Percentiles rank a stretch among this genome's conserved stretches.
phyloP scores from a whole-genome alignment of 768 basidiomycete genomes.

The Kwoniella europaea region DNA sequence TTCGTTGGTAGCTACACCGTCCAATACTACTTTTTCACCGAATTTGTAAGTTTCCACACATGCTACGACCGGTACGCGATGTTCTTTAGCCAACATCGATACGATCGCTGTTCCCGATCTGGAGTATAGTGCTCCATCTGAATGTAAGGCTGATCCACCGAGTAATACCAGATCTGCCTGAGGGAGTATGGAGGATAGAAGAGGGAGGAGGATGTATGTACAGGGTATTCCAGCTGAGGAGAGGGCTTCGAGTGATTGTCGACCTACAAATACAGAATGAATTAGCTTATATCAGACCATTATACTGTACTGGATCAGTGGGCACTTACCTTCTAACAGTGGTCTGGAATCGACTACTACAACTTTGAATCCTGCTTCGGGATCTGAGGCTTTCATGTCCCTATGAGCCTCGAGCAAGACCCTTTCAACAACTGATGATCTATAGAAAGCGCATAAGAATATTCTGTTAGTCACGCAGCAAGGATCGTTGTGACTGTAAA shows the following conservation, averaged over 20 bases:
- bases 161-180: conserved; percentile 83
- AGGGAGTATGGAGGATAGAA: conserved; percentile 65
- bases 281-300: not conserved
- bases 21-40: conserved; percentile 86
- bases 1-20: conserved; percentile 95
- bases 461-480: no score
- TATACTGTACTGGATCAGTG: not conserved
- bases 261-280: conserved; percentile 64
- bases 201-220: conserved; percentile 89
- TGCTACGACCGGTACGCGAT: conserved; percentile 89
- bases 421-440: conserved; percentile 93
- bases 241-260: conserved; percentile 73
- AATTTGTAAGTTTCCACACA: conserved; percentile 99
- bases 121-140: conserved; percentile 92
- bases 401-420: conserved; percentile 72
- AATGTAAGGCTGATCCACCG: conserved; percentile 91
- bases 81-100: conserved; percentile 90
- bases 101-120: conserved; percentile 94
- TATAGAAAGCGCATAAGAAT: no score
- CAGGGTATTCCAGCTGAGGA: conserved; percentile 75
- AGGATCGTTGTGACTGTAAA: no score
- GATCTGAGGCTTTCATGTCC: conserved; percentile 55
- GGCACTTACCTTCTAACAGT: conserved; percentile 74
- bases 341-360: conserved; percentile 95
- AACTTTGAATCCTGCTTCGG: conserved; percentile 80